Percentiles rank a stretch among this genome's conserved stretches.
These are phyloP conservation scores for Coriaria nepalensis DNA, from an alignment of 306 rosid species.

Conservation along the genomic window DNA sequence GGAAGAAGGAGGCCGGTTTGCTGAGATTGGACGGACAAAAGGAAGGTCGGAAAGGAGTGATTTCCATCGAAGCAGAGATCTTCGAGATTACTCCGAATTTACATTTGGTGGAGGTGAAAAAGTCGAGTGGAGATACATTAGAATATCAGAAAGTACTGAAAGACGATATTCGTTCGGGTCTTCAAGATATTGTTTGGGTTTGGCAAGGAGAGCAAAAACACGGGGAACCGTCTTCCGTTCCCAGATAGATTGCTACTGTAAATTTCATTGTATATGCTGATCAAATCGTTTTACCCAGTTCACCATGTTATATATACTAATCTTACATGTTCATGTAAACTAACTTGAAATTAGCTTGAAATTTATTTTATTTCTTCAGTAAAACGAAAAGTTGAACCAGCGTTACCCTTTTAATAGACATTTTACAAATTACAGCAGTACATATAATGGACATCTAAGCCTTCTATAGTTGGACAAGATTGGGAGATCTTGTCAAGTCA, in stretches of 20 bases:
- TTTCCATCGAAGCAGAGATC: neutral
- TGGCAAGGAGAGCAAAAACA: slow-evolving; percentile 5
- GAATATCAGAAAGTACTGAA: slow-evolving; percentile 1
- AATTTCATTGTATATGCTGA: no score
- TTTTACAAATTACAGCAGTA: no score
- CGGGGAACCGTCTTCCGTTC: no score
- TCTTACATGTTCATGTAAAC: no score
- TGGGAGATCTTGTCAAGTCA: slow-evolving; percentile 69
- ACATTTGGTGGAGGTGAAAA: slow-evolving; percentile 1
- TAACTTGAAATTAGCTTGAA: no score
- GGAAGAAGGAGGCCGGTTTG: neutral
- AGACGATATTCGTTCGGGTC: neutral
- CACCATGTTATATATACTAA: no score
- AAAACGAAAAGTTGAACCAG: neutral
- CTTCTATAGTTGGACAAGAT: slow-evolving; percentile 42
- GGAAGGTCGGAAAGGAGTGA: slow-evolving; percentile 3
- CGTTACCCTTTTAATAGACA: no score
- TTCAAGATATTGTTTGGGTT: neutral
- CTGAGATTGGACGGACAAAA: neutral
- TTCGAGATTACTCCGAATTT: neutral
- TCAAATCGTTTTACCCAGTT: no score
- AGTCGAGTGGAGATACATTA: neutral
- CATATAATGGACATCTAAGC: no score
- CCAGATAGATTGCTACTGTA: no score
- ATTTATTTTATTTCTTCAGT: neutral